Evolutionary conservation across 768 basidiomycete genomes (phyloP).

Genomic region (Scleroderma bovista): DNA sequence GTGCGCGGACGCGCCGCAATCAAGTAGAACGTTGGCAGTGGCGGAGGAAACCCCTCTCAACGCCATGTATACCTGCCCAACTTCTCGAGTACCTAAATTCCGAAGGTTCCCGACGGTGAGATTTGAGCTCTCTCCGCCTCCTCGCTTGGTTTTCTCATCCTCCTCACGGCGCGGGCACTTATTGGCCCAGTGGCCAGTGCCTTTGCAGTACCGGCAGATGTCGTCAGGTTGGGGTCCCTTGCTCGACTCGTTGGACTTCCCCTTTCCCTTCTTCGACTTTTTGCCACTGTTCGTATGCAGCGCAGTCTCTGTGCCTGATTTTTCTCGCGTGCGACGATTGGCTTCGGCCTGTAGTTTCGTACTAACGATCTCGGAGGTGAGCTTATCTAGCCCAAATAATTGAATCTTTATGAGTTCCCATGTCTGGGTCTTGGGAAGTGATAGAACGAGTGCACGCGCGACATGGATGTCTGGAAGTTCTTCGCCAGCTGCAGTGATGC

Average conservation of each 20-base stretch:
- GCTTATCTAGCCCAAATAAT: too few species aligned
- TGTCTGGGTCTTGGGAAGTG: not conserved
- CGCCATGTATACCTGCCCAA: not conserved
- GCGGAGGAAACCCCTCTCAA: not conserved
- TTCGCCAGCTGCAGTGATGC: conserved; percentile 7
- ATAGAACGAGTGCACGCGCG: conserved; percentile 3
- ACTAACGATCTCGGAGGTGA: conserved; percentile 3
- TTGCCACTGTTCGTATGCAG: not conserved
- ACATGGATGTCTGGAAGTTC: conserved; percentile 2
- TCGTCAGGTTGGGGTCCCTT: not conserved
- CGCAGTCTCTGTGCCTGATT: not conserved
- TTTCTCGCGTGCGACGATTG: not conserved
- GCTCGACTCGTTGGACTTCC: not conserved
- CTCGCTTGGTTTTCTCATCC: conserved; percentile 1
- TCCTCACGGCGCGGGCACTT: conserved; percentile 12
- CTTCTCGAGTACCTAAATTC: not conserved
- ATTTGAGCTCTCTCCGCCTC: not conserved
- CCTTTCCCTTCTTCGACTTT: not conserved
- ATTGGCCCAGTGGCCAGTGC: conserved; percentile 14
- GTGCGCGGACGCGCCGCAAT: not conserved
- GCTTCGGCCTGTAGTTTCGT: conserved; percentile 3
- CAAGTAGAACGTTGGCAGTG: not conserved
- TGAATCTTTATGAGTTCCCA: conserved; percentile 1
- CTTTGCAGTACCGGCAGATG: not conserved
- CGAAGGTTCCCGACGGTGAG: not conserved